Base-by-base conservation (phyloP, 192 early-diverging fungal genomes). In the Coemansia sp. region DNA sequence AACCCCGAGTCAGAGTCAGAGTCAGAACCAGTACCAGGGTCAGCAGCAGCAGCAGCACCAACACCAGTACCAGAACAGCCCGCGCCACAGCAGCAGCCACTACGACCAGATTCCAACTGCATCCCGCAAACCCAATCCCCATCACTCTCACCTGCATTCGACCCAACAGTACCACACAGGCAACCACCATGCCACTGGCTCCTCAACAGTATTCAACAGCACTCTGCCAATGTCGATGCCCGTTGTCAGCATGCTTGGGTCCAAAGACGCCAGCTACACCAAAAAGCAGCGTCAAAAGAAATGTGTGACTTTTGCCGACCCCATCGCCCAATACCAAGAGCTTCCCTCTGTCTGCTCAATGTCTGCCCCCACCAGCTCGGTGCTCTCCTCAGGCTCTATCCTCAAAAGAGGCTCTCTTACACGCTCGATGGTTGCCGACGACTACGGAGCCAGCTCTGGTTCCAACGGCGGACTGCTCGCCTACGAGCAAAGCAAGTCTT, bases 271-370 rank as follows among this genome's bases (percentile, higher is more conserved):
- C 9, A 17, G 14, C 8, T 59, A 4, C 35, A 37, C 12, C 2
- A 59, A 59, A 53, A 66, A 65, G 69, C 69, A 65, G 28, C 72
- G 74, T 37, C 53, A 55, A 15, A 37, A 37, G 34, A 77, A 80
- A 56, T 58, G 62, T 11, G 78, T 75, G 39, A 75, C 73, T n/a
- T 80, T 80, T 69, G 78, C 69, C 45, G 63, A 80, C 52, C 78
- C 78, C 4, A 71, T 80, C 35, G 73, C 69, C 38, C 66, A 71
- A 15, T 60, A 56, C 28, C 41, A 51, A 4, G 51, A 71, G 22
- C 54, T 71, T 54, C 67, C 73, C 28, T 22, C 5, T 7, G n/a
- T 36, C 57, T 18, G 38, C n/a, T 38, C 67, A 20, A 64, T 68
- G 5, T 72, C 61, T 3, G 70, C 69, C 1, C 70, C 75, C 20